Conservation (phyloP, 805 yeast species). For the Wickerhamiella occidentalis region DNA sequence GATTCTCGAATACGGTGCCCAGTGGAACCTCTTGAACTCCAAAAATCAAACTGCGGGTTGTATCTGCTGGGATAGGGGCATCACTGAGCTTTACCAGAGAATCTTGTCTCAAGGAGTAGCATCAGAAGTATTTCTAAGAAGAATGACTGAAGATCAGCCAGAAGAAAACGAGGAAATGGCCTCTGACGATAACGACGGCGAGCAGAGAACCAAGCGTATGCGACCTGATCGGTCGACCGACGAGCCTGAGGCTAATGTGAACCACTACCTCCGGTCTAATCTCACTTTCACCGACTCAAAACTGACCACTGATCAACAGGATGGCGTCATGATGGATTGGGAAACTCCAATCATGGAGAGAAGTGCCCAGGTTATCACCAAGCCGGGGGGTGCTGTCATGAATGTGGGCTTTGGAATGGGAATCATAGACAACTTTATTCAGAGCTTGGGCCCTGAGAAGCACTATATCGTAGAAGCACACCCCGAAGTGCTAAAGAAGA, state of each 20-base stretch:
- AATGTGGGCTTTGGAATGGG: conserved; percentile 98
- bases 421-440: conserved; percentile 72
- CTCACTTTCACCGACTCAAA: conserved; percentile 55
- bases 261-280: conserved; percentile 50
- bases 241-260: conserved; percentile 34
- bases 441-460: conserved; percentile 41
- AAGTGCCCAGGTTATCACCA: conserved; percentile 65
- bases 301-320: conserved; percentile 63
- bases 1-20: conserved; percentile 77
- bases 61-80: conserved; percentile 42
- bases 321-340: conserved; percentile 99
- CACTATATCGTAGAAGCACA: conserved; percentile 93
- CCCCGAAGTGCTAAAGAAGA: conserved; percentile 68
- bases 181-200: conserved; percentile 11
- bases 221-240: not conserved
- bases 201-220: conserved; percentile 13
- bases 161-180: conserved; percentile 17
- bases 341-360: conserved; percentile 69
- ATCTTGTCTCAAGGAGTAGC: conserved; percentile 79
- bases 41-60: conserved; percentile 78
- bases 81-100: conserved; percentile 36
- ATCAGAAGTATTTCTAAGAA: conserved; percentile 70
- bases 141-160: conserved; percentile 32
- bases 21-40: conserved; percentile 72
- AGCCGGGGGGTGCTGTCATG: conserved; percentile 39